A percentile compares a stretch with the other conserved stretches of the same genome.
These are phyloP conservation scores for Crithidia bombi DNA, from an alignment of 208 protist species.

Conservation along the genomic window DNA sequence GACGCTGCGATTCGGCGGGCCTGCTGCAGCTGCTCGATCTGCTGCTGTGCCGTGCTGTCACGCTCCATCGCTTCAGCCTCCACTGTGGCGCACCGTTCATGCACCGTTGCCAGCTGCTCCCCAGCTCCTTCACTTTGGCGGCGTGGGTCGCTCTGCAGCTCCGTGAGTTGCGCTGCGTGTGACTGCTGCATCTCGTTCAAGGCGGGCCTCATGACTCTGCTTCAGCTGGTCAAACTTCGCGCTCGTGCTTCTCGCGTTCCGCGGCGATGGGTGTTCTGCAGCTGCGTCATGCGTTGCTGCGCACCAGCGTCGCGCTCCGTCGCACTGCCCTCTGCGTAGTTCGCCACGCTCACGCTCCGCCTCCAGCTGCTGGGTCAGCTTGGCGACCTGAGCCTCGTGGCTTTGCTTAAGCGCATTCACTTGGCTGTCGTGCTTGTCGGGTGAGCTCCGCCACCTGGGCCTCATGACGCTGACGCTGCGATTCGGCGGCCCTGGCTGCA, in stretches of 20 bases:
- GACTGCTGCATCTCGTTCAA: neutral
- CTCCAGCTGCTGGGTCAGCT: slow-evolving; percentile 19
- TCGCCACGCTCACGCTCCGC: slow-evolving; percentile 20
- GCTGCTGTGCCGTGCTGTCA: neutral
- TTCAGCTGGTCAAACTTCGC: neutral
- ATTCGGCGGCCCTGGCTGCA: neutral
- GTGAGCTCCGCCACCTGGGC: neutral
- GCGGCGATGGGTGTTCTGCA: neutral
- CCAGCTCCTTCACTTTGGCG: slow-evolving; percentile 23
- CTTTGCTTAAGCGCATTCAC: neutral
- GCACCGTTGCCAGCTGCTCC: slow-evolving; percentile 21
- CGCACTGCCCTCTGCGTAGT: slow-evolving; percentile 16
- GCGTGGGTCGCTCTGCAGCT: neutral
- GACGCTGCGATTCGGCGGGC: no score
- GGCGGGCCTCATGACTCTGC: slow-evolving; percentile 4
- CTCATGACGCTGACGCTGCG: slow-evolving; percentile 1
- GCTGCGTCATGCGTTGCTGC: slow-evolving; percentile 1
- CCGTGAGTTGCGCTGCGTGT: neutral
- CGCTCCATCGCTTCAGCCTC: neutral
- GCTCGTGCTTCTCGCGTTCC: neutral
- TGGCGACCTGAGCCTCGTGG: neutral
- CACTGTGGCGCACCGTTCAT: neutral
- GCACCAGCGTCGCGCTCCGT: slow-evolving; percentile 4
- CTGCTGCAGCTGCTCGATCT: neutral
- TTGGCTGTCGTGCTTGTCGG: neutral